Conservation (phyloP, 2,329 filamentous ascomycete genomes). For the Neopestalotiopsis sp. region DNA sequence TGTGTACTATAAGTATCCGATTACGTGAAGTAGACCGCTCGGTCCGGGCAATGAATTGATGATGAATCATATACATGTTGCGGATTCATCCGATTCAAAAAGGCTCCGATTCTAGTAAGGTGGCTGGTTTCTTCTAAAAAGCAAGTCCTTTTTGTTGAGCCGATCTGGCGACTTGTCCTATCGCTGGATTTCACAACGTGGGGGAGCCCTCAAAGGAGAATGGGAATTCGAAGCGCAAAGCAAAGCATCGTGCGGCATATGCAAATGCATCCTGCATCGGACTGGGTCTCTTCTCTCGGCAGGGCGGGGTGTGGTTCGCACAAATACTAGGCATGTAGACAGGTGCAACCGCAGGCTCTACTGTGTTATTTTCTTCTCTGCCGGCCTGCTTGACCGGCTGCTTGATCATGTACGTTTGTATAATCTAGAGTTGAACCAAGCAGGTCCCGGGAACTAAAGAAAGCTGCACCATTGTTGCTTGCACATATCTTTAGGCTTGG, state of each 20-base stretch:
- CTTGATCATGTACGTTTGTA: neutral
- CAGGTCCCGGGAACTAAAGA: too few relatives aligned
- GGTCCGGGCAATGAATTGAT: neutral
- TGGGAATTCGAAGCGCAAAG: slow-evolving; percentile 22
- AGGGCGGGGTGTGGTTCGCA: slow-evolving; percentile 6
- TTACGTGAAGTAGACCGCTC: neutral
- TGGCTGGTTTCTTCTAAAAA: neutral
- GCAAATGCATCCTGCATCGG: slow-evolving; percentile 1
- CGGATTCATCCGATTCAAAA: neutral
- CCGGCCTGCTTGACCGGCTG: neutral
- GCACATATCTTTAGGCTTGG: too few relatives aligned
- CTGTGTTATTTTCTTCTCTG: neutral
- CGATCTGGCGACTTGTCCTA: slow-evolving; percentile 24
- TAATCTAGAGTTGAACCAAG: neutral
- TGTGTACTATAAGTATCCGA: neutral
- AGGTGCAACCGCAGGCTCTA: neutral
- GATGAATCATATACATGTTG: neutral
- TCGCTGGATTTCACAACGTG: slow-evolving; percentile 43
- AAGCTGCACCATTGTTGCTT: too few relatives aligned
- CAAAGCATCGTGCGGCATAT: slow-evolving; percentile 15
- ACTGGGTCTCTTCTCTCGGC: slow-evolving; percentile 19
- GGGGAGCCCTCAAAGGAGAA: slow-evolving; percentile 39
- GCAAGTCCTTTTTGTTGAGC: neutral
- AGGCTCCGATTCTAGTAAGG: slow-evolving; percentile 10
- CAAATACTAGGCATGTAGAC: too few relatives aligned